Base-by-base conservation (phyloP, 2,329 filamentous ascomycete species). In the Torrubiella hemipterigena region DNA sequence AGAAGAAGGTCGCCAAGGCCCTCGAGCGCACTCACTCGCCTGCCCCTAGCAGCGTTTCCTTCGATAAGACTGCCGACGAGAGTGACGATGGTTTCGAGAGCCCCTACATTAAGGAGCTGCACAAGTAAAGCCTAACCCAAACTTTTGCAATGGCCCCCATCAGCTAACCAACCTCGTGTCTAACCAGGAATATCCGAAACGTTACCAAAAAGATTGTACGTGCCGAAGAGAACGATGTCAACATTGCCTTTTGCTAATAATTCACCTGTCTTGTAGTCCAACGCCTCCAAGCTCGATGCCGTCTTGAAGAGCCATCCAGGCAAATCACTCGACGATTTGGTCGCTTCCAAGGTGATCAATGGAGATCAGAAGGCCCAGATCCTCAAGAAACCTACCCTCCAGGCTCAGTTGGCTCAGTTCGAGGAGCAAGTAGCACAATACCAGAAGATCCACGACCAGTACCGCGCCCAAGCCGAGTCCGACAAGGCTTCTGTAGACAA, bases 151-250 rank as follows among this genome's bases (percentile, higher is more conserved):
- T 9, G n/a, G 21, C 21, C n/a, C 23, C 15, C 7, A 7, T 7
- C 6, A 26, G 23, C 23, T 26, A 26, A 26, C 6, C 6, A 6
- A 11, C 18, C 14, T 20, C 16, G 29, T 37, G 16, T 40, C 8
- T n/a, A n/a, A 10, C 16, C 43, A 94, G 86, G 69, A 85, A 75
- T 57, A 82, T 95, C 47, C 86, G 89, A 51, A 93, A 91, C 57
- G 64, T 91, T 49, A 81, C 77, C 66, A 96, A 95, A 73, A 95
- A 95, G 63, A 77, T 96, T 48, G 84, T 93, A 61, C 63, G 81
- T 65, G n/a, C n/a, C n/a, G n/a, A n/a, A n/a, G n/a, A n/a, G n/a
- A n/a, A n/a, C n/a, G n/a, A 16, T 33, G 16, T 18, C 15, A 29
- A 24, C 24, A 19, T 24, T 33, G 27, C 35, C 31, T 33, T 11